Evolutionary conservation across 2,329 filamentous ascomycete genomes (phyloP).

Genomic region (Tolypocladium tundrense): DNA sequence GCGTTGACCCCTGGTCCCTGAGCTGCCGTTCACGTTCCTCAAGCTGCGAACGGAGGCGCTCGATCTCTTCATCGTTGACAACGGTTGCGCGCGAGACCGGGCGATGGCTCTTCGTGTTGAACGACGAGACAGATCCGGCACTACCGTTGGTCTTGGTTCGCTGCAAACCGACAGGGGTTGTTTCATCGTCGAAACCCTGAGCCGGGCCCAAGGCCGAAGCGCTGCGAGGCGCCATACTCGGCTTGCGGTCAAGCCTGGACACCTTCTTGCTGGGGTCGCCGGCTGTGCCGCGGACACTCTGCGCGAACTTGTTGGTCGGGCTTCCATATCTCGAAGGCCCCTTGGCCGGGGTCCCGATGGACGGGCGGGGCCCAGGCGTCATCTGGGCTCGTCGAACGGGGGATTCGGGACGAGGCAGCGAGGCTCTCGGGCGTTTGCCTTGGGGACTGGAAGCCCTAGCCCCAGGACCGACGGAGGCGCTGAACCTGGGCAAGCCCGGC

Average conservation of each 20-base stretch:
- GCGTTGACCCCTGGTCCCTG: constrained; percentile 72
- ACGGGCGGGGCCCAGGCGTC: constrained; percentile 47
- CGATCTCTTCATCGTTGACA: constrained; percentile 59
- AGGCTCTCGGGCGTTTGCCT: constrained; percentile 62
- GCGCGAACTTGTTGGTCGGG: constrained; percentile 48
- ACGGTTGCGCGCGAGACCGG: constrained; percentile 43
- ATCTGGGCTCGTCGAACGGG: constrained; percentile 62
- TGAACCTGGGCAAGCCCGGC: constrained; percentile 66
- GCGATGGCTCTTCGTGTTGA: constrained; percentile 38
- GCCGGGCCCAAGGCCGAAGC: constrained; percentile 46
- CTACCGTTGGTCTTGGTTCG: constrained; percentile 45
- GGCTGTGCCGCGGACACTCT: constrained; percentile 50
- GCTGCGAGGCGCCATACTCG: constrained; percentile 46
- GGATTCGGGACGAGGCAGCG: constrained; percentile 80
- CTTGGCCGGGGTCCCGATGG: constrained; percentile 35
- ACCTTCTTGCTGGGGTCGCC: constrained; percentile 51
- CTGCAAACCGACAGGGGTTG: constrained; percentile 39
- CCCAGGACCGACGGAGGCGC: constrained; percentile 73
- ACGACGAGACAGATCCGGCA: constrained; percentile 42
- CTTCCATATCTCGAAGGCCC: constrained; percentile 24
- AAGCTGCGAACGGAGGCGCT: constrained; percentile 61
- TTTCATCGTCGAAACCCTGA: constrained; percentile 46
- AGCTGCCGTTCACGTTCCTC: constrained; percentile 79
- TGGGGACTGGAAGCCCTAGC: constrained; percentile 58
- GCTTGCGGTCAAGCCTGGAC: constrained; percentile 36